These are phyloP conservation scores for Cyclotella cryptica DNA, from an alignment of 108 stramenopile species.

Conservation along the genomic window DNA sequence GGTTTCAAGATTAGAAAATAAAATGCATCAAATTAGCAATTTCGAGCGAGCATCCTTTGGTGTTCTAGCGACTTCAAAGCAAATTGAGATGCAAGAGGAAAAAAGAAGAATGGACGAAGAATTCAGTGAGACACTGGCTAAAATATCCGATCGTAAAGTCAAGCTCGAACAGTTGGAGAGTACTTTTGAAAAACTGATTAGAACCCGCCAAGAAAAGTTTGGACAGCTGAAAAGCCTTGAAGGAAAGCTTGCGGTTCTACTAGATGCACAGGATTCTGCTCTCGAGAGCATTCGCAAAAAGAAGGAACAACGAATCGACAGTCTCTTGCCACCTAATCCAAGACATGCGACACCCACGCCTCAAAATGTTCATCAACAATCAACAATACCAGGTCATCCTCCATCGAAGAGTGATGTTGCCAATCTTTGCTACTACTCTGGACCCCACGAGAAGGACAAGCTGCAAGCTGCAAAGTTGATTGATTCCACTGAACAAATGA, in stretches of 20 bases:
- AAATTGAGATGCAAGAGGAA: constrained; percentile 71
- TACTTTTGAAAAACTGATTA: constrained; percentile 69
- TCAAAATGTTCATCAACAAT: not conserved
- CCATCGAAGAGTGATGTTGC: constrained; percentile 17
- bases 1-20: constrained; percentile 75
- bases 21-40: constrained; percentile 83
- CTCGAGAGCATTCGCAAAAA: constrained; percentile 73
- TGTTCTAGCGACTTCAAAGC: constrained; percentile 60
- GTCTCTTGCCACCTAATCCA: constrained; percentile 34
- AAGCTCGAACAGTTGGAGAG: constrained; percentile 69
- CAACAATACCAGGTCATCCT: not conserved
- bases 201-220: constrained; percentile 75
- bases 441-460: constrained; percentile 66
- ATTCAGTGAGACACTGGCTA: constrained; percentile 81
- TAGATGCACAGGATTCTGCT: constrained; percentile 90
- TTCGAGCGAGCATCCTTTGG: constrained; percentile 75
- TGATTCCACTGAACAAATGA: constrained; percentile 88
- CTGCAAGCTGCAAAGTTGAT: constrained; percentile 85
- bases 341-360: not conserved
- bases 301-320: constrained; percentile 67
- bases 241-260: constrained; percentile 87
- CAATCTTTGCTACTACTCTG: constrained; percentile 22
- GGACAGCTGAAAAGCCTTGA: constrained; percentile 83
- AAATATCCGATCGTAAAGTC: constrained; percentile 85
- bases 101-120: constrained; percentile 87